These are phyloP conservation scores for Gamarada debralockiae DNA, from an alignment of 495 filamentous ascomycete genomes.

Conservation along the genomic window DNA sequence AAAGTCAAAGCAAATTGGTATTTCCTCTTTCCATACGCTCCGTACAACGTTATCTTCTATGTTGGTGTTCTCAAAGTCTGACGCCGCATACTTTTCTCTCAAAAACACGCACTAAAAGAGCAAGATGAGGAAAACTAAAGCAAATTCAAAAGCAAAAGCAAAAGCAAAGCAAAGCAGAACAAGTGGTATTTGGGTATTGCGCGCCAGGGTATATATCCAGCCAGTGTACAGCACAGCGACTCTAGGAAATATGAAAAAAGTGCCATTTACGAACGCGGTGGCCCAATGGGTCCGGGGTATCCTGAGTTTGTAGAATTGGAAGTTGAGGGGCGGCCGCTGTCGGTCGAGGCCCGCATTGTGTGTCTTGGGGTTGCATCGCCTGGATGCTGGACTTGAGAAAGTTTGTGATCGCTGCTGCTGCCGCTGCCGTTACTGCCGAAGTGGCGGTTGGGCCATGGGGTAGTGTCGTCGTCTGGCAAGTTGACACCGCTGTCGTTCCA, in stretches of 20 bases:
- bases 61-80: slow-evolving; percentile 21
- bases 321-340: slow-evolving; percentile 88
- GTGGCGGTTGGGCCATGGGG: slow-evolving; percentile 56
- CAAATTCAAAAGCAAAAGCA: slow-evolving; percentile 3
- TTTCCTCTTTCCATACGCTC: slow-evolving; percentile 21
- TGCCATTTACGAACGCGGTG: slow-evolving; percentile 59
- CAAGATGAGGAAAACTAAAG: slow-evolving; percentile 5
- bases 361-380: slow-evolving; percentile 82
- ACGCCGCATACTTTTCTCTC: slow-evolving; percentile 23
- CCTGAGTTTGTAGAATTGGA: slow-evolving; percentile 89
- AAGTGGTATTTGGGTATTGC: slow-evolving; percentile 27
- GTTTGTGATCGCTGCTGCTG: slow-evolving; percentile 57
- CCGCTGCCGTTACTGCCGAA: slow-evolving; percentile 50
- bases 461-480: slow-evolving; percentile 76
- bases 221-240: slow-evolving; percentile 25
- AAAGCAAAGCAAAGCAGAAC: slow-evolving; percentile 6
- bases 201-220: slow-evolving; percentile 32
- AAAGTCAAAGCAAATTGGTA: slow-evolving; percentile 28
- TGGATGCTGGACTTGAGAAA: slow-evolving; percentile 60
- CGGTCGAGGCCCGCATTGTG: slow-evolving; percentile 74
- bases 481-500: slow-evolving; percentile 97
- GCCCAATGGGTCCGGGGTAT: slow-evolving; percentile 87
- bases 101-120: background rate
- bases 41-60: slow-evolving; percentile 20
- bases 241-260: slow-evolving; percentile 22